Percentiles rank a stretch among this genome's conserved stretches.
Evolutionary conservation across 1,284 basidiomycete genomes (phyloP).

Genomic region (Ceratobasidium sp.): DNA sequence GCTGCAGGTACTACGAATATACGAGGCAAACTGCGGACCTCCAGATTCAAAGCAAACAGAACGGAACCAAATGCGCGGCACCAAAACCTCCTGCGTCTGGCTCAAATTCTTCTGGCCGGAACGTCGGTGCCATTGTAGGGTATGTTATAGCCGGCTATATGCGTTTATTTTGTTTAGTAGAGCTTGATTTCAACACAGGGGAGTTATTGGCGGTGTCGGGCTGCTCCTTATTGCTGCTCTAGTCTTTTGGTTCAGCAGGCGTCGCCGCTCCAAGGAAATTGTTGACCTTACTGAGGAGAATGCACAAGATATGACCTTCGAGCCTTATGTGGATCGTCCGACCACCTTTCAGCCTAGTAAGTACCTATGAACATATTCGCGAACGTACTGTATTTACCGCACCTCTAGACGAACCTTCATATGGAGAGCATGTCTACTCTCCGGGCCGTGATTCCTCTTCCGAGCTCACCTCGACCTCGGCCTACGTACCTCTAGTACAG

Average conservation of each 20-base stretch:
- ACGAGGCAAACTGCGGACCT: slow-evolving; percentile 6
- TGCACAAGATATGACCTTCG: neutral
- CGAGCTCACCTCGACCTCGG: too few species aligned
- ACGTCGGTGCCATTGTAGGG: slow-evolving; percentile 17
- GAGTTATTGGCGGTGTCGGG: slow-evolving; percentile 1
- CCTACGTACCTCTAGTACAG: too few species aligned
- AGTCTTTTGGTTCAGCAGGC: slow-evolving; percentile 5
- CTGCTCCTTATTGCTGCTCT: neutral
- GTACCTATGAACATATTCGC: too few species aligned
- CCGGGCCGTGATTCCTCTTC: too few species aligned
- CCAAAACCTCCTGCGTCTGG: neutral
- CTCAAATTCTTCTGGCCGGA: neutral
- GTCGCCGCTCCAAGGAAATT: neutral
- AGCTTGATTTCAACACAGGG: neutral
- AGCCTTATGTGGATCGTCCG: slow-evolving; percentile 8
- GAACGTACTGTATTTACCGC: too few species aligned
- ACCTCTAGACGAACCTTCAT: too few species aligned
- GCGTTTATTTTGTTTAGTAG: neutral
- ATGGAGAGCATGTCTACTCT: too few species aligned
- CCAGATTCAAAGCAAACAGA: slow-evolving; percentile 9
- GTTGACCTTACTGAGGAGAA: slow-evolving; percentile 16
- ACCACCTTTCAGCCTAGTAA: too few species aligned
- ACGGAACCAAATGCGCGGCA: neutral
- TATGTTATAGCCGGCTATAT: neutral
- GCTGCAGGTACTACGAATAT: slow-evolving; percentile 18